Percentiles rank a stretch among this genome's conserved stretches.
phyloP scores from a whole-genome alignment of 2,329 filamentous ascomycete species.

The Botryotinia calthae region DNA sequence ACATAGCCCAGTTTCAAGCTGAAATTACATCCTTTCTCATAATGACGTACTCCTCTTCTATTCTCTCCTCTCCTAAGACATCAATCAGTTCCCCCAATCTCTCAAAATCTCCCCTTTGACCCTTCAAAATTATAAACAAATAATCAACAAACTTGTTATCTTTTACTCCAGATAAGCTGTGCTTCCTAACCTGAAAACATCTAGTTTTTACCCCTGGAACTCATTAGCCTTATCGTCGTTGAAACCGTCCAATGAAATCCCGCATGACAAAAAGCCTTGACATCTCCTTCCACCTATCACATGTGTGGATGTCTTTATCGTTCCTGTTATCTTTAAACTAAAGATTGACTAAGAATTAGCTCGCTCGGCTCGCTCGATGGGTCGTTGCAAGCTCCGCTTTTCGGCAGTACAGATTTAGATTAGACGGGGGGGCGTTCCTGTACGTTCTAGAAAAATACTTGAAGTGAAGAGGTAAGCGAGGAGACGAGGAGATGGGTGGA shows the following conservation, averaged over 20 bases:
- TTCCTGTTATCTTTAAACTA: background rate
- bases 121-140: conserved; percentile 13
- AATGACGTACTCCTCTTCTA: conserved; percentile 2
- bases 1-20: background rate
- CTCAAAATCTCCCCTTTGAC: background rate
- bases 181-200: background rate
- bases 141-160: conserved; percentile 10
- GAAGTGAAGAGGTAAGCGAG: background rate
- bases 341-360: background rate
- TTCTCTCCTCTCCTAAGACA: background rate
- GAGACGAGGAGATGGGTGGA: background rate
- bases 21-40: background rate
- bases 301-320: background rate
- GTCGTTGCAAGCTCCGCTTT: background rate
- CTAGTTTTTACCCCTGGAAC: background rate
- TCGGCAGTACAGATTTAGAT: conserved; percentile 7
- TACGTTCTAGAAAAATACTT: conserved; percentile 5
- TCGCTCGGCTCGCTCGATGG: background rate
- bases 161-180: background rate
- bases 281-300: background rate
- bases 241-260: background rate
- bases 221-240: conserved; percentile 14
- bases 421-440: background rate
- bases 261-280: conserved; percentile 11
- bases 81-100: background rate